Percentiles rank a stretch among this genome's conserved stretches.
These are phyloP conservation scores for Irpex rosettiformis DNA, from an alignment of 1,284 basidiomycete species.

Conservation along the genomic window DNA sequence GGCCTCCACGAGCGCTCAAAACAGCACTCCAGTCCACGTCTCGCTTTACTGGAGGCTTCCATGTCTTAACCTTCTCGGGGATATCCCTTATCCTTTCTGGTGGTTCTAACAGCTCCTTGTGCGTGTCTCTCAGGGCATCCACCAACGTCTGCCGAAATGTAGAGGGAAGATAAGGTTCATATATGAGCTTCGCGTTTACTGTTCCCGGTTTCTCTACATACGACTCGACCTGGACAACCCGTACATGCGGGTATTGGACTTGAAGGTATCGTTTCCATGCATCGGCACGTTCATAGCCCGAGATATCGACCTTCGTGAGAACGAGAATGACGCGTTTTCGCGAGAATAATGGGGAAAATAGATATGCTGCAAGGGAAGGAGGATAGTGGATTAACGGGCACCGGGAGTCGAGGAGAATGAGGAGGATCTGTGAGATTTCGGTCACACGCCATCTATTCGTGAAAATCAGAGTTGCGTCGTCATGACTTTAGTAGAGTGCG, in stretches of 20 bases:
- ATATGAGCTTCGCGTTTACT: constrained; percentile 34
- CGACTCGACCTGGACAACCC: constrained; percentile 72
- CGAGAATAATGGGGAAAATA: constrained; percentile 29
- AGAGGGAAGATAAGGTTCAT: constrained; percentile 66
- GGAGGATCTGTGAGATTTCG: constrained; percentile 81
- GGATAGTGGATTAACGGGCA: constrained; percentile 75
- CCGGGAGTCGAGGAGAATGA: constrained; percentile 83
- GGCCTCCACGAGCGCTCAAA: constrained; percentile 39
- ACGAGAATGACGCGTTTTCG: constrained; percentile 69
- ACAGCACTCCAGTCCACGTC: constrained; percentile 75
- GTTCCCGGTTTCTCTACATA: constrained; percentile 51
- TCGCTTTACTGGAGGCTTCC: constrained; percentile 63
- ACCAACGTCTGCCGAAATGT: constrained; percentile 62
- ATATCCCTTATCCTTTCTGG: constrained; percentile 56
- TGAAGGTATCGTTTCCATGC: constrained; percentile 72
- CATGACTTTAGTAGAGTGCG: neutral
- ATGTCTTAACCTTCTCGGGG: constrained; percentile 52
- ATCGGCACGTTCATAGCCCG: constrained; percentile 36
- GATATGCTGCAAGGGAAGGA: constrained; percentile 49
- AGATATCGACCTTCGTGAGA: constrained; percentile 79
- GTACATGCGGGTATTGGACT: constrained; percentile 47
- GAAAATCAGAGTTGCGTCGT: constrained; percentile 1
- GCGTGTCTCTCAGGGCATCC: constrained; percentile 61
- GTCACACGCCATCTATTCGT: constrained; percentile 76
- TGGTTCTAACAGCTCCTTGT: constrained; percentile 66